Evolutionary conservation across 805 yeast species (phyloP).

Genomic region (Yamadazyma ubonensis): DNA sequence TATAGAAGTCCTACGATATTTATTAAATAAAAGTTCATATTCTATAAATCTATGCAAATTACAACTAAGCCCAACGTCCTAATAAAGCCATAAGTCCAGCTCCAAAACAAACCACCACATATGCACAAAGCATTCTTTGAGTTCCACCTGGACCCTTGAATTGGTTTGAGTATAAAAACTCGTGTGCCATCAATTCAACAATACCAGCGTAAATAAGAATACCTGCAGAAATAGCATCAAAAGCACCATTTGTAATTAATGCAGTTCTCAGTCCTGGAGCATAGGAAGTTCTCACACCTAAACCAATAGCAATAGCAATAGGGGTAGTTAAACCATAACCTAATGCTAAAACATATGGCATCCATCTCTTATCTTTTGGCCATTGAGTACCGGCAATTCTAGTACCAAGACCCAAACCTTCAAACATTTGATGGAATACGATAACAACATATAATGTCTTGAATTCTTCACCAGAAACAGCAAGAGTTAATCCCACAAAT

Average conservation of each 20-base stretch:
- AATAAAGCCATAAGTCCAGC: conserved; percentile 77
- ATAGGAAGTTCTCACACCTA: conserved; percentile 67
- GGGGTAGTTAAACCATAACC: conserved; percentile 65
- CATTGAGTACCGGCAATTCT: conserved; percentile 47
- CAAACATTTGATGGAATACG: conserved; percentile 77
- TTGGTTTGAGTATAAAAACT: conserved; percentile 60
- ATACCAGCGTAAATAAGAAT: conserved; percentile 73
- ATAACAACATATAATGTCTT: conserved; percentile 67
- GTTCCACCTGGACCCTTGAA: conserved; percentile 61
- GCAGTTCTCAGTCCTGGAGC: conserved; percentile 58
- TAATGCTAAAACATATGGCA: conserved; percentile 59
- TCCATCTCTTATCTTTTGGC: conserved; percentile 37
- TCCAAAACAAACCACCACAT: conserved; percentile 56
- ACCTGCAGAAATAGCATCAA: conserved; percentile 78
- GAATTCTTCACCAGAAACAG: conserved; percentile 77
- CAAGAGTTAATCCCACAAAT: conserved; percentile 74
- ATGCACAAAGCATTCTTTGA: conserved; percentile 51
- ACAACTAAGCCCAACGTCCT: conserved; percentile 71
- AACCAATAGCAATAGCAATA: conserved; percentile 72
- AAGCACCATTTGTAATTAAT: conserved; percentile 65
- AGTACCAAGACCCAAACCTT: conserved; percentile 83
- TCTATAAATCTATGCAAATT: not conserved
- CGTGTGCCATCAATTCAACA: conserved; percentile 79
- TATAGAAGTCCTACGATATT: too few species aligned
- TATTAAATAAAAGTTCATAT: not conserved